Conservation (phyloP, 2,329 filamentous ascomycete species). For the Stachybotrys chartarum region DNA sequence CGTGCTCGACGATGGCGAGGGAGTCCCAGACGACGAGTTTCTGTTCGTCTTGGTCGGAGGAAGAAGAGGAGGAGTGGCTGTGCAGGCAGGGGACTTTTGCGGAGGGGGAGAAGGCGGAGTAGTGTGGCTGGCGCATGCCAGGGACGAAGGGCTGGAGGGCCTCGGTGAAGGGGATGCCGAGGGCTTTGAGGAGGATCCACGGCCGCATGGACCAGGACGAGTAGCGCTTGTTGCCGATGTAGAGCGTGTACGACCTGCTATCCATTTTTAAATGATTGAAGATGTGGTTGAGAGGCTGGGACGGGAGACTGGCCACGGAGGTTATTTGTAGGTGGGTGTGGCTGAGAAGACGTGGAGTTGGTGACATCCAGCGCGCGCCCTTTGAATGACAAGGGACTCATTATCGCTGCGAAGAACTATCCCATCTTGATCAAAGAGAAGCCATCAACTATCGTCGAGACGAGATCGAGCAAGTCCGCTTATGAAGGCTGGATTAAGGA, state of each 20-base stretch:
- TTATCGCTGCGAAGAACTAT: not conserved
- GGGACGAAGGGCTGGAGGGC: slow-evolving; percentile 25
- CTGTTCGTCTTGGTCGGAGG: not conserved
- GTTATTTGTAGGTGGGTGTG: not conserved
- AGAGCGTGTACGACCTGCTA: slow-evolving; percentile 28
- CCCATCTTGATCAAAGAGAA: no score
- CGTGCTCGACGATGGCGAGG: slow-evolving; percentile 38
- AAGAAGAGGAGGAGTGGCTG: slow-evolving; percentile 11
- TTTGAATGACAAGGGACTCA: not conserved
- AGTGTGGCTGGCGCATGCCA: slow-evolving; percentile 23
- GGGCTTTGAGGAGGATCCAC: slow-evolving; percentile 36
- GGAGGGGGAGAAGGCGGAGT: slow-evolving; percentile 28
- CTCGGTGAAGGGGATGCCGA: slow-evolving; percentile 34
- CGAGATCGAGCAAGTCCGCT: no score
- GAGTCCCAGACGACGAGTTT: slow-evolving; percentile 35
- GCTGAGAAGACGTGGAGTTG: no score
- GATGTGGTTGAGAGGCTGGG: not conserved
- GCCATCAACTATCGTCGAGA: no score
- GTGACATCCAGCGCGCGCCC: slow-evolving; percentile 7
- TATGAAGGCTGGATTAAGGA: no score
- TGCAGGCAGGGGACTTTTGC: slow-evolving; percentile 35
- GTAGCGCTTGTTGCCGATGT: slow-evolving; percentile 37
- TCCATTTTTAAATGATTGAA: not conserved
- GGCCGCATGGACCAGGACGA: slow-evolving; percentile 39
- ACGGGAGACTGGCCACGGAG: not conserved